Percentiles rank a stretch among this genome's conserved stretches.
Evolutionary conservation across 176 grass and related monocot genomes (phyloP).

Genomic region (Zea luxurians): DNA sequence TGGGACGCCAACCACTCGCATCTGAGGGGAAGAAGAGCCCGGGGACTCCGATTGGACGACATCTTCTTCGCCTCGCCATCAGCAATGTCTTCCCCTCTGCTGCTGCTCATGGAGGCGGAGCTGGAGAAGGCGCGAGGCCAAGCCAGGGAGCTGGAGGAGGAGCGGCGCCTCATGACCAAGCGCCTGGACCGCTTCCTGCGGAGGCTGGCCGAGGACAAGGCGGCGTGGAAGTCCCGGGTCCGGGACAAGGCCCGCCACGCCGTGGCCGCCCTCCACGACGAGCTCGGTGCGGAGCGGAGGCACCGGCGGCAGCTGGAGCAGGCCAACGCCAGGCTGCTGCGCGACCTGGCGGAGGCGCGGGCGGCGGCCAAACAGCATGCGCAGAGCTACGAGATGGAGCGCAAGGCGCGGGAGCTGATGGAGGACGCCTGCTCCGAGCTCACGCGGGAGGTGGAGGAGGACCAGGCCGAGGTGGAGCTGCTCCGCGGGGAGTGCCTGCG

Average conservation of each 20-base stretch:
- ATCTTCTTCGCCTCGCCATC: not conserved
- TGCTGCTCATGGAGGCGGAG: conserved; percentile 22
- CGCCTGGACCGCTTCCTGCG: conserved; percentile 38
- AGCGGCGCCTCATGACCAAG: conserved; percentile 20
- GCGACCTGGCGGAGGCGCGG: conserved; percentile 24
- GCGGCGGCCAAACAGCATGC: conserved; percentile 27
- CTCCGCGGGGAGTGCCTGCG: conserved; percentile 47
- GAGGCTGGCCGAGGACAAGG: conserved; percentile 44
- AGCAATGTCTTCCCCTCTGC: not conserved
- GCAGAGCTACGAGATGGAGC: conserved; percentile 47
- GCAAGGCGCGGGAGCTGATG: conserved; percentile 60
- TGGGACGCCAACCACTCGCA: conserved; percentile 28
- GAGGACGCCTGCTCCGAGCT: conserved; percentile 62
- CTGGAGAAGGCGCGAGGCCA: conserved; percentile 24
- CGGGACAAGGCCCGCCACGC: conserved; percentile 25
- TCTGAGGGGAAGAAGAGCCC: too few relatives aligned
- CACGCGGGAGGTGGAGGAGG: conserved; percentile 58
- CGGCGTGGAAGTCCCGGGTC: conserved; percentile 39
- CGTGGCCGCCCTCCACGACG: not conserved
- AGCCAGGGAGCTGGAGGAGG: conserved; percentile 22
- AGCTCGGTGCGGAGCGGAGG: conserved; percentile 28
- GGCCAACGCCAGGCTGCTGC: conserved; percentile 34
- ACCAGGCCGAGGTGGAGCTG: conserved; percentile 55
- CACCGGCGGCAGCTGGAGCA: conserved; percentile 46
- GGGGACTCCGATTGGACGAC: not conserved